Evolutionary conservation across 1,284 basidiomycete species (phyloP), one percentile per base, ranked within the genome.

Genomic region (Boletus albobrunnescens): DNA sequence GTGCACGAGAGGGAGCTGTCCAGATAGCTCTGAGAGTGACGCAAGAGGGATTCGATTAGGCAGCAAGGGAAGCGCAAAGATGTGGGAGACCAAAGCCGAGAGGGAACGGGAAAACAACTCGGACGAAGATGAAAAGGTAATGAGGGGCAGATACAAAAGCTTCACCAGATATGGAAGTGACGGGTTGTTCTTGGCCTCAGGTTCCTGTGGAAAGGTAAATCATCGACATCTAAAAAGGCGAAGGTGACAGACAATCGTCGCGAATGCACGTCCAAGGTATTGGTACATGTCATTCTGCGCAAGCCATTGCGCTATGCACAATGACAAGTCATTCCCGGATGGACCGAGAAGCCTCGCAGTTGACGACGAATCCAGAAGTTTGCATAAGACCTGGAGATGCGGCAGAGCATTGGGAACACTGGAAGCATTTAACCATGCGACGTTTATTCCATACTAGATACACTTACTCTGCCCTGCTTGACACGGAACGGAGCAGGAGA

Each of bases 31-130:
- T 40, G 67, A 64, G 41, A 87, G 71, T 22, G 75, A 67, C 8
- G 66, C 51, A 9, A 87, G 62, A 11, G 84, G 78, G 20, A 90
- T 68, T 8, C 84, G 79, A 60, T 87, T 83, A 1, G 81, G 85
- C 1, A 89, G 73, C 0, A 84, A 67, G 1, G 81, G 80, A 37
- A 88, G 74, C 6, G 79, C 74, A 44, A 87, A 68, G 45, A 90
- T 77, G 47, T 71, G 62, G 4, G 65, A 58, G 35, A 81, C 53
- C 31, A 82, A 57, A 16, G 64, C 63, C 16, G 56, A 65, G 38
- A 74, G 64, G 40, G 59, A 67, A 40, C 50, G 58, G 6, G 55
- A 27, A 51, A 69, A 72, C 5, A 47, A 45, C 36, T 68, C 63
- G 2, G 69, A 57, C 0, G 67, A 62, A 71, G 12, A 62, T 6